A percentile compares a stretch with the other conserved stretches of the same genome.
phyloP scores from a whole-genome alignment of 2,329 filamentous ascomycete species.

The Phoma sp. region DNA sequence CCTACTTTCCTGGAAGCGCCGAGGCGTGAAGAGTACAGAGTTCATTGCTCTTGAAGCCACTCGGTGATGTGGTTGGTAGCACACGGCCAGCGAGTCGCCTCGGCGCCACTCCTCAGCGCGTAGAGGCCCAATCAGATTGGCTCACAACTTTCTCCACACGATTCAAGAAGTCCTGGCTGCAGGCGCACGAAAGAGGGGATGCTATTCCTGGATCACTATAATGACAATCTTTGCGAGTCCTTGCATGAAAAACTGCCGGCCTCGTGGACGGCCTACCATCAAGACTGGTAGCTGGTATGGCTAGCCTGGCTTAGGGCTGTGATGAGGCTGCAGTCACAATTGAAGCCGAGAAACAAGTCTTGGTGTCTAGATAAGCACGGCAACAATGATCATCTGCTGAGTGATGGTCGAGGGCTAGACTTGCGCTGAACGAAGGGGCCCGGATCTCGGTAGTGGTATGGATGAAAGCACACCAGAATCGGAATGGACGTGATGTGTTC shows the following conservation, averaged over 20 bases:
- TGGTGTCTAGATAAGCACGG: constrained; percentile 12
- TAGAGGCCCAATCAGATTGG: constrained; percentile 16
- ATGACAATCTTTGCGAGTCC: constrained; percentile 4
- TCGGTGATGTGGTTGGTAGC: constrained; percentile 44
- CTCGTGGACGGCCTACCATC: constrained; percentile 17
- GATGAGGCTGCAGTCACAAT: constrained; percentile 33
- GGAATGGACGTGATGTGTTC: not conserved
- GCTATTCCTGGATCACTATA: constrained; percentile 35
- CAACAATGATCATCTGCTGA: constrained; percentile 18
- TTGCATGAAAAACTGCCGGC: constrained; percentile 15
- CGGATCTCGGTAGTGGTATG: not conserved
- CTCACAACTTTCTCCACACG: constrained; percentile 10
- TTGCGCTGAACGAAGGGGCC: not conserved
- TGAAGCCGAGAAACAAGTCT: constrained; percentile 18
- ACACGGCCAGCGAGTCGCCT: constrained; percentile 26
- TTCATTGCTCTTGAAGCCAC: constrained; percentile 30
- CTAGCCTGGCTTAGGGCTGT: constrained; percentile 38
- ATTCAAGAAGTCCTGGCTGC: constrained; percentile 26
- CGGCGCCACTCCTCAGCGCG: constrained; percentile 19
- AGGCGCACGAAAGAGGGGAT: constrained; percentile 26
- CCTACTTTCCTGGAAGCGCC: constrained; percentile 36
- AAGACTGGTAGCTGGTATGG: constrained; percentile 11
- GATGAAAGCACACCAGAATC: not conserved
- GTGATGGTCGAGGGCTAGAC: constrained; percentile 18
- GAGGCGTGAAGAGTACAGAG: constrained; percentile 35